Evolutionary conservation across 192 early-diverging fungal genomes (phyloP), one percentile per base, ranked within the genome.

Genomic region (Lunasporangiospora selenospora): DNA sequence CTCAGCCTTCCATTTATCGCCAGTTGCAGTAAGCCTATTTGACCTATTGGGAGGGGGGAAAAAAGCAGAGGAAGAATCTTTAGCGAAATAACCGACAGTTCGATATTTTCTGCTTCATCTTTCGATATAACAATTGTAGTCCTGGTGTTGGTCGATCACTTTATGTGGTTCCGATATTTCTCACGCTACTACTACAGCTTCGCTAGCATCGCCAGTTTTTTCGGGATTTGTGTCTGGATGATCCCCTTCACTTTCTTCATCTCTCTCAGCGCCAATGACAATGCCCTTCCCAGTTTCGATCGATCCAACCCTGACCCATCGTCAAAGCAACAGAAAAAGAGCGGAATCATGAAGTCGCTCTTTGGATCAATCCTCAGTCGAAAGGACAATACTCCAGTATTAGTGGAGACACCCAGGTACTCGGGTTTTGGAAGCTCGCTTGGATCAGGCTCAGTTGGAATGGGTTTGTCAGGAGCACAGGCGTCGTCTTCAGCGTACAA

Each of bases 91-190:
- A n/a, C n/a, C n/a, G n/a, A n/a, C n/a, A n/a, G n/a, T n/a, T n/a
- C n/a, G n/a, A n/a, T n/a, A n/a, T n/a, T n/a, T n/a, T n/a, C n/a
- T n/a, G n/a, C 4, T 32, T 38, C 2, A 3, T 61, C 42, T 46
- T 30, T 18, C 11, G 32, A 11, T 34, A 58, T 38, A 24, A 9
- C 2, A 9, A 18, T 12, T n/a, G 29, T 47, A 89, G 88, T 81
- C 2, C 70, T 99, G 31, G 92, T 91, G 0, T 64, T 99, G 29
- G 65, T 76, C n/a, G 90, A 97, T 77, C 97, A 99, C 70, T 95
- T 96, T 62, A 46, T 92, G 53, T 99, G 95, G 95, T 99, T 99
- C 77, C 84, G 88, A 54, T 98, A 89, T 65, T 99, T 99, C 70
- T 81, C 92, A 2, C 62, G 69, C 18, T 75, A 84, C 31, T 83